Base-by-base conservation (phyloP, 2,329 filamentous ascomycete genomes). In the Neophaeococcomyces aloes region DNA sequence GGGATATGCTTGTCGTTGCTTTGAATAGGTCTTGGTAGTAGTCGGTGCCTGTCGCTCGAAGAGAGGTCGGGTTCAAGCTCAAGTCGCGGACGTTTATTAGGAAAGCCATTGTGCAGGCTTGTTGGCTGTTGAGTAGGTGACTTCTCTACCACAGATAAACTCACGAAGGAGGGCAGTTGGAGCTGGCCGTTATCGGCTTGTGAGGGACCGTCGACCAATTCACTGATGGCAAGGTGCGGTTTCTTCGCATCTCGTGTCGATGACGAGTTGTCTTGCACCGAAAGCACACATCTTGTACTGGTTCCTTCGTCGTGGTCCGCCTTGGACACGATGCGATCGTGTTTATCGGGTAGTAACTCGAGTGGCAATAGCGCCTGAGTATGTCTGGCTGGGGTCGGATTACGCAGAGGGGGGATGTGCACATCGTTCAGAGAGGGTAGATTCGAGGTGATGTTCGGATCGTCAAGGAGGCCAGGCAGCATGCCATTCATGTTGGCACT, bases 341-440 rank as follows among this genome's bases (percentile, higher is more conserved):
- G 59, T 58, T 27, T 57, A 50, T 31, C 56, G 54, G 38, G 52
- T 42, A 41, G 56, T 51, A 67, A 67, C 49, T 71, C 68, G 38
- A 71, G 59, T 17, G 66, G 65, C 14, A 61, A 61, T n/a, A 66
- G 65, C 29, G 60, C 56, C 42, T 61, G 65, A 47, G 65, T 57
- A 29, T 58, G 59, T 29, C 62, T 62, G 11, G 64, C 62, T 17
- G 65, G 65, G 15, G 64, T 61, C 10, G 66, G 67, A 49, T 69
- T 64, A 25, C 67, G 67, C 17, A 71, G 59, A 41, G 68, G 68
- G 48, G 68, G 62, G 38, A 71, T 71, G 45, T 63, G 65, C 39
- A 70, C 57, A 48, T 62, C 57, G 27, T 59, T 62, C 8, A 63
- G 59, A 42, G 65, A 61, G 41, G 65, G 63, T 21, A 65, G 57